phyloP scores from a whole-genome alignment of 1,139 yeast genomes.

The Candida dubliniensis region DNA sequence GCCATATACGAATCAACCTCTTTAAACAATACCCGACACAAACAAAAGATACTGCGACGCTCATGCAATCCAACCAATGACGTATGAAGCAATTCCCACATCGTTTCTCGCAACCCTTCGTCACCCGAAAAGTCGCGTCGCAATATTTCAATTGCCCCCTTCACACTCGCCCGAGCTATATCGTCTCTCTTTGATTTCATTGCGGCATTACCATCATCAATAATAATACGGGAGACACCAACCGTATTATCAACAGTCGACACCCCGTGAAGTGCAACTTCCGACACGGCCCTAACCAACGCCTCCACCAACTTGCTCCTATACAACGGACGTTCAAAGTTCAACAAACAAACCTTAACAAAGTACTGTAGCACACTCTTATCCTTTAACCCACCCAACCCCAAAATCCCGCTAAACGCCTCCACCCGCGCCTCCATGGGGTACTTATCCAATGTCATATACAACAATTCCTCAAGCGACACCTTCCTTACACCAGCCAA shows the following conservation, averaged over 20 bases:
- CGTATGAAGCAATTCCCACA: slow-evolving; percentile 74
- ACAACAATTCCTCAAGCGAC: slow-evolving; percentile 49
- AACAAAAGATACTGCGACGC: slow-evolving; percentile 62
- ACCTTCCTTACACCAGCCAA: slow-evolving; percentile 55
- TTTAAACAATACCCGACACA: slow-evolving; percentile 64
- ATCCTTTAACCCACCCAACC: slow-evolving; percentile 77
- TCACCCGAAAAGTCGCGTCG: slow-evolving; percentile 68
- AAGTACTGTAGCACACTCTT: slow-evolving; percentile 59
- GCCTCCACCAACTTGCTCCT: slow-evolving; percentile 49
- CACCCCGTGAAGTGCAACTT: slow-evolving; percentile 69
- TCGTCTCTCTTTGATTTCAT: slow-evolving; percentile 47
- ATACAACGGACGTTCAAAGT: slow-evolving; percentile 49
- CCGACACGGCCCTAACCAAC: slow-evolving; percentile 55
- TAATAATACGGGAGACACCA: slow-evolving; percentile 46
- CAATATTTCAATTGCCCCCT: slow-evolving; percentile 65
- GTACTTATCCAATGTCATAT: slow-evolving; percentile 52
- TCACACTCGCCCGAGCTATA: slow-evolving; percentile 47
- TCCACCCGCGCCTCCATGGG: slow-evolving; percentile 58
- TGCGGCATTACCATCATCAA: slow-evolving; percentile 49
- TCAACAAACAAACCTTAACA: slow-evolving; percentile 58
- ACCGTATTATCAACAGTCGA: slow-evolving; percentile 59
- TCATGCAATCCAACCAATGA: slow-evolving; percentile 60
- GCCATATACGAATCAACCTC: slow-evolving; percentile 64
- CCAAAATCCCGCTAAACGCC: slow-evolving; percentile 69
- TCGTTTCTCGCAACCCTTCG: slow-evolving; percentile 52